Conservation (phyloP, 192 early-diverging fungal genomes). For the Podila clonocystis region DNA sequence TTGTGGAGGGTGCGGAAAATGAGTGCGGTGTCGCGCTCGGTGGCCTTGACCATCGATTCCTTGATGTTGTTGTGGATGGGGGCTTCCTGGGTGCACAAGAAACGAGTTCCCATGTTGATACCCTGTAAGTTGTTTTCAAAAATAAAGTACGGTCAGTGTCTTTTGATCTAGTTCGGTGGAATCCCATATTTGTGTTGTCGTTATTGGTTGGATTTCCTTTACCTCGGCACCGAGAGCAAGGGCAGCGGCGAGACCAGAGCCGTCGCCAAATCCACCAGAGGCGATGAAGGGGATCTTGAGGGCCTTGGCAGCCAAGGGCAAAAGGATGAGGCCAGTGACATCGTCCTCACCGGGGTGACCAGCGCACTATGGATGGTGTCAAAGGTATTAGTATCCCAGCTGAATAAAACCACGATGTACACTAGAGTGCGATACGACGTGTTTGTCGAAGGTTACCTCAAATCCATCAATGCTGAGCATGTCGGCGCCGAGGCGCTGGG, state of each 20-base stretch:
- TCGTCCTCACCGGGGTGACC: constrained; percentile 89
- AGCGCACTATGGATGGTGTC: constrained; percentile 59
- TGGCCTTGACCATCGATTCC: constrained; percentile 72
- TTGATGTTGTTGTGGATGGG: constrained; percentile 83
- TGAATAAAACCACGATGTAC: neutral
- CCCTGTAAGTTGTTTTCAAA: constrained; percentile 49
- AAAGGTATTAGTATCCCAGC: neutral
- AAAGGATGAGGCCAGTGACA: constrained; percentile 74
- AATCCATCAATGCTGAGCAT: constrained; percentile 85
- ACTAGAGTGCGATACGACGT: neutral
- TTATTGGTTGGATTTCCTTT: neutral
- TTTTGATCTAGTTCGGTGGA: neutral
- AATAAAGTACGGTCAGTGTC: neutral
- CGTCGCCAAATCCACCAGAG: constrained; percentile 83
- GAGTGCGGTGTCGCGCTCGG: constrained; percentile 71
- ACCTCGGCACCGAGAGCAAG: constrained; percentile 61
- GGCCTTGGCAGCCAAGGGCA: constrained; percentile 74
- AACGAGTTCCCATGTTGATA: constrained; percentile 88
- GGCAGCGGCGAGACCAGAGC: constrained; percentile 76
- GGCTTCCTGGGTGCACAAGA: constrained; percentile 81
- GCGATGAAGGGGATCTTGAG: constrained; percentile 81
- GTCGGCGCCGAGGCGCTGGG: constrained; percentile 72
- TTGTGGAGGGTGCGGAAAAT: constrained; percentile 84
- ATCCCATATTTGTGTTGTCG: neutral
- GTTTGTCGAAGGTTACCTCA: constrained; percentile 49